Evolutionary conservation across 1,284 basidiomycete genomes (phyloP), one percentile per base, ranked within the genome.

Genomic region (Papiliotrema nemorosa): DNA sequence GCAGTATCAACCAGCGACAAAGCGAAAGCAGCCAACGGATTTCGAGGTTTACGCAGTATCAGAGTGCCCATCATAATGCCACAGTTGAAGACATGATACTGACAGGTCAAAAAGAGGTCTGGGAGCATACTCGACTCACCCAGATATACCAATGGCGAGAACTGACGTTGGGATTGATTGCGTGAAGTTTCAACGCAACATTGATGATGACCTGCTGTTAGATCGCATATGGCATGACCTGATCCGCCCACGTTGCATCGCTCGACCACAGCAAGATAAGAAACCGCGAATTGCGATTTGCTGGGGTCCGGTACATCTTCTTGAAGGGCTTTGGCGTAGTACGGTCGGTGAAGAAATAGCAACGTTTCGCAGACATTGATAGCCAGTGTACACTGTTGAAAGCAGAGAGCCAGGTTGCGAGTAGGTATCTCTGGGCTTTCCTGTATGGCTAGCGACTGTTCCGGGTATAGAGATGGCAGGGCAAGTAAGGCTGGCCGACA

Each of bases 221-320:
- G 22, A 47, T n/a, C 44, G 13, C 1, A 42, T n/a, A 9, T 12
- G 6, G 6, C 7, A 2, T n/a, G 16, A 16, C n/a, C 25, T 26
- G 6, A n/a, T 44, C 9, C 50, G 57, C 44, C 16, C 39, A 62
- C 65, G 34, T 59, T 62, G 38, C 62, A 63, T 14, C 66, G 49
- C 52, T 69, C 66, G 10, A 63, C 54, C 12, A 69, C 55, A 12
- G 62, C 53, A 20, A 67, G 53, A 52, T 57, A 67, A 3, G 55
- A 41, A 44, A 57, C 53, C 14, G 55, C 64, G 47, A 60, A 64
- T 7, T 34, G 21, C 18, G 50, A 50, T 4, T 54, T 31, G 2
- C 53, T 58, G 4, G 66, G 66, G 27, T 69, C 63, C 22, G 49
- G 46, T 1, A 54, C 53, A 4, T 44, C 34, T n/a, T 63, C 60